phyloP scores from a whole-genome alignment of 2,329 filamentous ascomycete species.

The Alternaria triticimaculans region DNA sequence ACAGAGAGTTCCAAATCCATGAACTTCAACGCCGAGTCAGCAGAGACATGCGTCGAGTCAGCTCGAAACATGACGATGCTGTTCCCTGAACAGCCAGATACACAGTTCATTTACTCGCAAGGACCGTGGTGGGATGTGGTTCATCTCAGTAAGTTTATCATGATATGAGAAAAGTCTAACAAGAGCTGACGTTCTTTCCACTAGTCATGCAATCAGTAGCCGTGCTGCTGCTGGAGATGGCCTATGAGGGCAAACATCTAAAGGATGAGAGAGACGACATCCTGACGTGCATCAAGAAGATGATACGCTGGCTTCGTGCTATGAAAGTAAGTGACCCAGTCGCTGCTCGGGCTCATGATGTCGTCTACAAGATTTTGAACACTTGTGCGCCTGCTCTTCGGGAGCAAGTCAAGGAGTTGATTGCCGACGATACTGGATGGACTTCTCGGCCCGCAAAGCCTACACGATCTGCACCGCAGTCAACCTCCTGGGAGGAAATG shows the following conservation, averaged over 20 bases:
- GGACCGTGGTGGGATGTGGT: slow-evolving; percentile 52
- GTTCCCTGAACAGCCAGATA: slow-evolving; percentile 39
- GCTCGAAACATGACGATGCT: slow-evolving; percentile 42
- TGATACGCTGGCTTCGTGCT: slow-evolving; percentile 41
- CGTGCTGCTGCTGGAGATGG: slow-evolving; percentile 48
- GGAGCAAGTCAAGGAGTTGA: slow-evolving; percentile 19
- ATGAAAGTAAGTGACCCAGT: slow-evolving; percentile 39
- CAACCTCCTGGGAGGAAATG: background rate
- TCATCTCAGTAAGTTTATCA: slow-evolving; percentile 35
- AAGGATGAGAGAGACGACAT: slow-evolving; percentile 32
- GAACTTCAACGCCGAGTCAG: slow-evolving; percentile 41
- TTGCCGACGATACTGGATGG: slow-evolving; percentile 1
- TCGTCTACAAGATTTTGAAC: slow-evolving; percentile 24
- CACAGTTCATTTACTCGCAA: slow-evolving; percentile 34
- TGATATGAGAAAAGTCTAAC: fast-evolving
- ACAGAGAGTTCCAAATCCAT: slow-evolving; percentile 34
- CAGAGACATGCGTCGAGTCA: slow-evolving; percentile 43
- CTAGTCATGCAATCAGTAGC: slow-evolving; percentile 48
- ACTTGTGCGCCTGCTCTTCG: slow-evolving; percentile 20
- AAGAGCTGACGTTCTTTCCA: background rate
- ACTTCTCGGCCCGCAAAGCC: background rate
- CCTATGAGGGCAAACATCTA: slow-evolving; percentile 37
- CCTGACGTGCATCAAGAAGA: slow-evolving; percentile 40
- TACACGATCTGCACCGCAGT: background rate
- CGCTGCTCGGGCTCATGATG: slow-evolving; percentile 39